Percentiles rank a stretch among this genome's conserved stretches.
Conservation (phyloP, 1,284 basidiomycete genomes). For the Leccinum pseudoinsigne region DNA sequence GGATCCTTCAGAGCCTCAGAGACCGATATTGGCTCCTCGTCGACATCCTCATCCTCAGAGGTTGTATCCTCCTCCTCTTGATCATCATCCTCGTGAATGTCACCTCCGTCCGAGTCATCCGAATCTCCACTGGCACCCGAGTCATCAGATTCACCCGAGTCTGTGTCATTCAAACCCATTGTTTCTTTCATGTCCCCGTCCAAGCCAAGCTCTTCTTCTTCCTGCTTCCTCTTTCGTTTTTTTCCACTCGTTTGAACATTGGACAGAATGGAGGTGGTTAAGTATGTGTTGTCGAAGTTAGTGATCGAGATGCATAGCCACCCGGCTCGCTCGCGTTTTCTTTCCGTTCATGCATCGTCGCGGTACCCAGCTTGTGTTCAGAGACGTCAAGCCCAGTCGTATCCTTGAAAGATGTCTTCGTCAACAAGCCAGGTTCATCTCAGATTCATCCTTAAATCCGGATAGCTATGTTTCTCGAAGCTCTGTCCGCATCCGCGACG, state of each 20-base stretch:
- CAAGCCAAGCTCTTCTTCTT: constrained; percentile 70
- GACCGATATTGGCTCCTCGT: constrained; percentile 50
- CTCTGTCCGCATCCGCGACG: constrained; percentile 2
- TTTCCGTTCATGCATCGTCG: constrained; percentile 30
- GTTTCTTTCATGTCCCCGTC: constrained; percentile 70
- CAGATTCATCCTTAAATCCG: constrained; percentile 3
- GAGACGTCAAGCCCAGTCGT: constrained; percentile 19
- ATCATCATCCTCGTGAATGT: constrained; percentile 23
- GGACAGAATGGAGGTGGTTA: neutral
- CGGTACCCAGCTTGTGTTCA: constrained; percentile 16
- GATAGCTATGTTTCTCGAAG: neutral
- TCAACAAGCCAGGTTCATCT: constrained; percentile 4
- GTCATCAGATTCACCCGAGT: constrained; percentile 62
- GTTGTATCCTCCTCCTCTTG: constrained; percentile 33
- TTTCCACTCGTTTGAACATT: constrained; percentile 86
- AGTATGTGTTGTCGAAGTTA: too few species aligned
- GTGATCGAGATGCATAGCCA: constrained; percentile 26
- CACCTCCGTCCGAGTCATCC: constrained; percentile 33
- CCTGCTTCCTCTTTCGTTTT: constrained; percentile 62
- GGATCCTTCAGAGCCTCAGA: constrained; percentile 58
- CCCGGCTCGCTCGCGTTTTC: constrained; percentile 19
- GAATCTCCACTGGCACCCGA: constrained; percentile 8
- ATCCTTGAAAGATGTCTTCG: constrained; percentile 15
- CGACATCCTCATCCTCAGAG: constrained; percentile 28
- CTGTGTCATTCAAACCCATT: constrained; percentile 72